A percentile compares a stretch with the other conserved stretches of the same genome.
phyloP scores from a whole-genome alignment of 1,139 yeast genomes.

The Protomyces inouyei region DNA sequence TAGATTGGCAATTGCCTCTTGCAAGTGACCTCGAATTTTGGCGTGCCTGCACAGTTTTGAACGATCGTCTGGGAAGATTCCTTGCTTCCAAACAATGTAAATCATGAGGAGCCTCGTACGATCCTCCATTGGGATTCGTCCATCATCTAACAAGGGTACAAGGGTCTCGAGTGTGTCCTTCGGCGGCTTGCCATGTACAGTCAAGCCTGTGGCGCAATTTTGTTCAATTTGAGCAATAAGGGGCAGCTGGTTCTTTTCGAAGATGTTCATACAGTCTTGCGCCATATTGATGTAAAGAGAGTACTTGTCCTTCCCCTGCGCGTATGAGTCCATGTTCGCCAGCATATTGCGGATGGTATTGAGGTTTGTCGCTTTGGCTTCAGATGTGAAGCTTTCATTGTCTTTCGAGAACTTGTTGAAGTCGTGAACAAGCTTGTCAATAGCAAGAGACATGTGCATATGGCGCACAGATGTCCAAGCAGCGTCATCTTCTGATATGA shows the following conservation, averaged over 20 bases:
- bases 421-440: slow-evolving; percentile 56
- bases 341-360: slow-evolving; percentile 44
- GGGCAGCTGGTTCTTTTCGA: slow-evolving; percentile 38
- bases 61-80: slow-evolving; percentile 70
- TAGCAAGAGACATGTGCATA: slow-evolving; percentile 70
- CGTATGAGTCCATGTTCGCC: slow-evolving; percentile 44
- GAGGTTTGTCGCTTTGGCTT: slow-evolving; percentile 37
- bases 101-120: slow-evolving; percentile 71
- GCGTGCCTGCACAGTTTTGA: slow-evolving; percentile 65
- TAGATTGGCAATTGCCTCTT: slow-evolving; percentile 60
- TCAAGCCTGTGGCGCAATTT: slow-evolving; percentile 68
- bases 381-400: slow-evolving; percentile 52
- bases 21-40: slow-evolving; percentile 57
- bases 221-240: slow-evolving; percentile 43
- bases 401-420: slow-evolving; percentile 65
- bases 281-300: slow-evolving; percentile 43
- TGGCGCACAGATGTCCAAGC: slow-evolving; percentile 74
- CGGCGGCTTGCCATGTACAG: slow-evolving; percentile 63
- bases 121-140: slow-evolving; percentile 42
- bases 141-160: slow-evolving; percentile 54
- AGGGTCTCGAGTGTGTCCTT: slow-evolving; percentile 64
- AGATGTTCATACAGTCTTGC: slow-evolving; percentile 42
- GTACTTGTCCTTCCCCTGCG: slow-evolving; percentile 41
- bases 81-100: slow-evolving; percentile 80
- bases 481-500: slow-evolving; percentile 59